Conservation (phyloP, 805 yeast genomes). For the Schizosaccharomyces cryophilus region DNA sequence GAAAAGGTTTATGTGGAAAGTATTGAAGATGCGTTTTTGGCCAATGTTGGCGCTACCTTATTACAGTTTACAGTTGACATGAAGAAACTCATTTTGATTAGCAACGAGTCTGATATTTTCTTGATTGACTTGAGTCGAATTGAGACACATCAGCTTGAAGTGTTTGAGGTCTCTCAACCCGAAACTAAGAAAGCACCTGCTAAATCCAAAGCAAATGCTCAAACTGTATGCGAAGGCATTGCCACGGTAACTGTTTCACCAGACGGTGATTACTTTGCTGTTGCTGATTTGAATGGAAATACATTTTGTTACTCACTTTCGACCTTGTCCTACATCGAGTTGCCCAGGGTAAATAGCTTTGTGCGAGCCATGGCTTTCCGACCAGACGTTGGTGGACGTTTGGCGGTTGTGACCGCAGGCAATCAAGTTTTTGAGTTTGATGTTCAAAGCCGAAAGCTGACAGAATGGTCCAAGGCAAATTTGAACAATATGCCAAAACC, state of each 20-base stretch:
- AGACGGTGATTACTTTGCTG: constrained; percentile 23
- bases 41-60: constrained; percentile 29
- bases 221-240: background rate
- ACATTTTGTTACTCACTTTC: constrained; percentile 24
- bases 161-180: constrained; percentile 12
- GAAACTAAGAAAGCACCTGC: background rate
- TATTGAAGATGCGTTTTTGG: constrained; percentile 20
- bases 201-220: background rate
- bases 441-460: constrained; percentile 16
- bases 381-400: constrained; percentile 17
- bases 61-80: constrained; percentile 20
- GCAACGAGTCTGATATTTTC: constrained; percentile 38
- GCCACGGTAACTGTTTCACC: constrained; percentile 22
- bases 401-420: constrained; percentile 37
- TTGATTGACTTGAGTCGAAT: constrained; percentile 15
- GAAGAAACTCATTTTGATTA: constrained; percentile 25
- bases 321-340: constrained; percentile 14
- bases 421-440: constrained; percentile 52
- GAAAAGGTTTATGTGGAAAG: constrained; percentile 23
- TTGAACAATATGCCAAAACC: constrained; percentile 50
- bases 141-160: constrained; percentile 18
- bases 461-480: constrained; percentile 61
- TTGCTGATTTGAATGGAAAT: constrained; percentile 41
- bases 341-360: constrained; percentile 34
- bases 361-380: constrained; percentile 43